phyloP scores from a whole-genome alignment of 352 stramenopile genomes.

The Pythium utonaiense region DNA sequence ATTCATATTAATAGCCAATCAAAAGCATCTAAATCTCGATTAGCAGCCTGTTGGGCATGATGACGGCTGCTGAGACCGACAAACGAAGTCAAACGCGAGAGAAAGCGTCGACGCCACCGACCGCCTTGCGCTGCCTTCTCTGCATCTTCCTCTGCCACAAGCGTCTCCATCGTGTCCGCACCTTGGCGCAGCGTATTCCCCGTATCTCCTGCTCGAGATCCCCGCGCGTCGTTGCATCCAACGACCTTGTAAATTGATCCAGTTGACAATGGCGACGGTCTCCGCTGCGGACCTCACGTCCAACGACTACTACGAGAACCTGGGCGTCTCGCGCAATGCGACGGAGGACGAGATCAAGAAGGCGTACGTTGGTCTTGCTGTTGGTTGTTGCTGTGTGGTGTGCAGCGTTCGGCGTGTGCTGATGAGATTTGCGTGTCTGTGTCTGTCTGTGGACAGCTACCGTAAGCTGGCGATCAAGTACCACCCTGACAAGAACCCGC shows the following conservation, averaged over 20 bases:
- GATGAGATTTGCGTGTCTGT: background rate
- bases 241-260: too few species aligned
- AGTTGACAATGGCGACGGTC: conserved; percentile 13
- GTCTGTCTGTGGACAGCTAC: conserved; percentile 47
- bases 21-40: background rate
- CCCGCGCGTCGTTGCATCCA: too few species aligned
- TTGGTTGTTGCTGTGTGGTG: too few species aligned
- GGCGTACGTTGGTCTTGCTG: conserved; percentile 43
- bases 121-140: too few species aligned
- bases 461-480: conserved; percentile 92
- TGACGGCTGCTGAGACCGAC: background rate
- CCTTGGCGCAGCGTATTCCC: too few species aligned
- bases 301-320: conserved; percentile 85
- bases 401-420: background rate
- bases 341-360: conserved; percentile 83
- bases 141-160: too few species aligned
- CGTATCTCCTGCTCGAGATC: background rate
- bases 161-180: too few species aligned
- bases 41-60: background rate
- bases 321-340: conserved; percentile 62
- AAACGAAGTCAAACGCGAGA: too few species aligned
- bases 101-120: too few species aligned
- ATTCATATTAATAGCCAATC: conserved; percentile 2
- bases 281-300: conserved; percentile 47
- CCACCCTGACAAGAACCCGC: conserved; percentile 91